Percentiles rank a stretch among this genome's conserved stretches.
phyloP scores from a whole-genome alignment of 2,329 filamentous ascomycete species.

The Conoideocrella luteorostrata region DNA sequence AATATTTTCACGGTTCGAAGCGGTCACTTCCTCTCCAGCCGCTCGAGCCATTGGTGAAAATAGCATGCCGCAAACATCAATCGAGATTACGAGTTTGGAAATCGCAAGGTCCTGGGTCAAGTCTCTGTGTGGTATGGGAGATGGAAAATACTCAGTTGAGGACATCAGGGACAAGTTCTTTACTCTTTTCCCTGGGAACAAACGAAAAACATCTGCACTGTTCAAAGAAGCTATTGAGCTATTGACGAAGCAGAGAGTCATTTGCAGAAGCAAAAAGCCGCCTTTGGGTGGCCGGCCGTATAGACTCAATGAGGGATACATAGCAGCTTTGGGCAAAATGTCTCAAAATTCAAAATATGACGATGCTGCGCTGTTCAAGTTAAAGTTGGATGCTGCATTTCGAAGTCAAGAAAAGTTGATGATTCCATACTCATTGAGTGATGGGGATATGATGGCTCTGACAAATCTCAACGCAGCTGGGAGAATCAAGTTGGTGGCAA shows the following conservation, averaged over 20 bases:
- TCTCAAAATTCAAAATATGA: conserved; percentile 48
- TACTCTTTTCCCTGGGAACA: conserved; percentile 36
- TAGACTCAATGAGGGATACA: conserved; percentile 54
- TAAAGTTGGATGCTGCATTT: conserved; percentile 51
- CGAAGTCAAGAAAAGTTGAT: conserved; percentile 31
- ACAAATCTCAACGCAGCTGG: conserved; percentile 58
- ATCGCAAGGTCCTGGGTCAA: conserved; percentile 54
- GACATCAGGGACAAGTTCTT: conserved; percentile 45
- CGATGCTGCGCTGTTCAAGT: conserved; percentile 55
- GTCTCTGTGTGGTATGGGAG: conserved; percentile 49
- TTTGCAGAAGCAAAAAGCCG: conserved; percentile 54
- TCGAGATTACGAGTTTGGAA: conserved; percentile 23
- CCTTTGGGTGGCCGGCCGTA: conserved; percentile 55
- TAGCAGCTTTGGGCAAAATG: conserved; percentile 49
- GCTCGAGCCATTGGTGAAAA: conserved; percentile 23
- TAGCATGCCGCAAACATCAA: conserved; percentile 2
- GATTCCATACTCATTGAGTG: conserved; percentile 51
- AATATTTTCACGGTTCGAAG: conserved; percentile 51
- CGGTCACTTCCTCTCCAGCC: conserved; percentile 42
- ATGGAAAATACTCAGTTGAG: conserved; percentile 40
- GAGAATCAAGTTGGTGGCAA: conserved; percentile 45
- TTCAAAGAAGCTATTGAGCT: conserved; percentile 42
- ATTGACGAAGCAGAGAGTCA: conserved; percentile 46
- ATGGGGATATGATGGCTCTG: conserved; percentile 61
- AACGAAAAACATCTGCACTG: conserved; percentile 33